Evolutionary conservation across 108 stramenopile species (phyloP), one percentile per base, ranked within the genome.

Genomic region (Cyclotella kingstonii): DNA sequence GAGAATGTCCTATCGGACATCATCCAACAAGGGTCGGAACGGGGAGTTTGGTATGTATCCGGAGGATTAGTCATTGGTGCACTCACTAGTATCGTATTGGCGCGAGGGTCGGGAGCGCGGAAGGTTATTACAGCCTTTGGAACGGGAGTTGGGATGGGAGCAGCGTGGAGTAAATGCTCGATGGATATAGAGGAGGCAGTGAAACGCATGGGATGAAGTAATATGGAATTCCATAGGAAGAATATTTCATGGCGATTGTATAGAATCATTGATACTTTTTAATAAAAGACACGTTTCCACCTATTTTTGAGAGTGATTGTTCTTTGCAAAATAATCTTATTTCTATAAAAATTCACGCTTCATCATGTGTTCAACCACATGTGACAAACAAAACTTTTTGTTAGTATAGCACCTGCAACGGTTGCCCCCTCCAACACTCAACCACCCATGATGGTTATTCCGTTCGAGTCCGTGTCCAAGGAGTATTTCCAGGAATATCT

Each of bases 401-500:
- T 27, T 2, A 58, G 14, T 19, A 28, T 5, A 21, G 15, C 30
- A 22, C 5, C 30, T 36, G 33, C 33, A 10, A 21, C n/a, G n/a
- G 34, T 15, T 14, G 5, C 2, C 23, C 33, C 34, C 19, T 55
- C 21, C 19, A 28, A 42, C 15, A 48, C 35, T 29, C 26, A 21
- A 14, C 23, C 21, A 26, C 30, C 48, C 41, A 64, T 11, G 42
- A 5, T 34, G 28, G 23, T 34, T 49, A n/a, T n/a, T n/a, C n/a
- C n/a, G n/a, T n/a, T n/a, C n/a, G n/a, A n/a, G n/a, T 75, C 34
- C 60, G 45, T 26, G 42, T 60, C 46, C 62, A 84, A 25, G 86
- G 86, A 17, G 59, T 45, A 74, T 92, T 92, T 2, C 52, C 54
- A 1, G 81, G 79, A 22, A 77, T 58, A 74, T 93, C 91, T 33